Conservation (phyloP, 176 grass and related monocot genomes). For the Zoysia pacifica region DNA sequence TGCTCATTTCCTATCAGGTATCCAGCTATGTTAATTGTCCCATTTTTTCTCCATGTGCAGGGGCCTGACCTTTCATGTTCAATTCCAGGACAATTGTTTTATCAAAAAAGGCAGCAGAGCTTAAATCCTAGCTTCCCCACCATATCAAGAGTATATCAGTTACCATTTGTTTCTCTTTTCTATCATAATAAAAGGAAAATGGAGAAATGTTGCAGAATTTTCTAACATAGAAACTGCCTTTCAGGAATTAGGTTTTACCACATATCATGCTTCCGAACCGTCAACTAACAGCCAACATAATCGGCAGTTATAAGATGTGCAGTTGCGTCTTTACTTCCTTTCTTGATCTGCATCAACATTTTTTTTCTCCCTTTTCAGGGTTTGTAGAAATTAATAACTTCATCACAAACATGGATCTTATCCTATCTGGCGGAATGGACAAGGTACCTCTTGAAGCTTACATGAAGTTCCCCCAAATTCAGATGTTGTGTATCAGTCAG, state of each 20-base stretch:
- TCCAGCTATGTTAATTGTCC: not conserved
- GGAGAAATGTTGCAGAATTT: not conserved
- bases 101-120: conserved; percentile 36
- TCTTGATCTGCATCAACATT: not conserved
- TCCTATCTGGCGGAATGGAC: not conserved
- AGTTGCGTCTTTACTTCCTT: not conserved
- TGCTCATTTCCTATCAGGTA: not conserved
- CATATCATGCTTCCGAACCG: conserved; percentile 6
- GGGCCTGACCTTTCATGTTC: conserved; percentile 45
- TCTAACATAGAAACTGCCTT: not conserved
- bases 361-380: conserved; percentile 4
- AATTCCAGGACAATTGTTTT: conserved; percentile 36
- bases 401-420: not conserved
- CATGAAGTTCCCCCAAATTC: not conserved
- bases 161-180: not conserved
- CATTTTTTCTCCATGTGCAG: conserved; percentile 25
- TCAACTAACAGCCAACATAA: conserved; percentile 34
- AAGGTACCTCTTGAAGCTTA: not conserved
- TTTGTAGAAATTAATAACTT: not conserved
- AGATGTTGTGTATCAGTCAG: not conserved
- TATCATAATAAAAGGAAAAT: not conserved
- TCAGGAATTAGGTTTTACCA: conserved; percentile 35
- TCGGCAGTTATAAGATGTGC: not conserved
- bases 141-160: conserved; percentile 40
- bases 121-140: conserved; percentile 35